Conservation (phyloP, 768 basidiomycete genomes). For the Tylopilus subfusipes region DNA sequence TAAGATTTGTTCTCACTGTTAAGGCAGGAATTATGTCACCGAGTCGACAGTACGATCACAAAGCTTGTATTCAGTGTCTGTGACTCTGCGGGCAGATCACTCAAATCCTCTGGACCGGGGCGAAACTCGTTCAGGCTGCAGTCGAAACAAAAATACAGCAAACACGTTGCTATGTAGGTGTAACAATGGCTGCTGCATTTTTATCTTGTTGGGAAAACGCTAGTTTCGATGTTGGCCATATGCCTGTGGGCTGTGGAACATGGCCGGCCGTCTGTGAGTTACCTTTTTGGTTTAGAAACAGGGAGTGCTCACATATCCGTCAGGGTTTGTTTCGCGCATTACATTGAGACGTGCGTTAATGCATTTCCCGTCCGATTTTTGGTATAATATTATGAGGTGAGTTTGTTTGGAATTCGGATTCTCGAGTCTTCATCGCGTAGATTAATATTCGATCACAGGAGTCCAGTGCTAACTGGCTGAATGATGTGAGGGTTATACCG, state of each 20-base stretch:
- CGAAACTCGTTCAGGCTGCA: constrained; percentile 36
- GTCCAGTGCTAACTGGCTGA: constrained; percentile 26
- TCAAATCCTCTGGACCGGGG: constrained; percentile 30
- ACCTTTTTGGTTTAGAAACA: not conserved
- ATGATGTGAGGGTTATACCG: constrained; percentile 7
- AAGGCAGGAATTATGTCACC: constrained; percentile 41
- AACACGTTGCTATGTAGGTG: constrained; percentile 34
- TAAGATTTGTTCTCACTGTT: not conserved
- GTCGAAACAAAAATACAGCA: constrained; percentile 30
- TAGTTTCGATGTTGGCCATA: constrained; percentile 36
- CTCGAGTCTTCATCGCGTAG: not conserved
- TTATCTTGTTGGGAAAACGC: not conserved
- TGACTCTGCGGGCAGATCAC: constrained; percentile 33
- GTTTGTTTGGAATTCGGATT: constrained; percentile 1
- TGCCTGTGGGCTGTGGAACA: constrained; percentile 39
- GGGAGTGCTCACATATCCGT: not conserved
- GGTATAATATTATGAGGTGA: constrained; percentile 19
- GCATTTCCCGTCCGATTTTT: not conserved
- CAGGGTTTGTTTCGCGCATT: constrained; percentile 26
- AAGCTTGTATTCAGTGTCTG: constrained; percentile 55
- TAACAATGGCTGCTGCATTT: not conserved
- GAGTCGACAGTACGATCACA: constrained; percentile 45
- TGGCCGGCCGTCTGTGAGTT: constrained; percentile 38
- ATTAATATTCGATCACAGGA: constrained; percentile 19
- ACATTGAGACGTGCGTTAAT: not conserved